Evolutionary conservation across 2,329 filamentous ascomycete genomes (phyloP).

Genomic region (Ophiostoma novo-ulmi): DNA sequence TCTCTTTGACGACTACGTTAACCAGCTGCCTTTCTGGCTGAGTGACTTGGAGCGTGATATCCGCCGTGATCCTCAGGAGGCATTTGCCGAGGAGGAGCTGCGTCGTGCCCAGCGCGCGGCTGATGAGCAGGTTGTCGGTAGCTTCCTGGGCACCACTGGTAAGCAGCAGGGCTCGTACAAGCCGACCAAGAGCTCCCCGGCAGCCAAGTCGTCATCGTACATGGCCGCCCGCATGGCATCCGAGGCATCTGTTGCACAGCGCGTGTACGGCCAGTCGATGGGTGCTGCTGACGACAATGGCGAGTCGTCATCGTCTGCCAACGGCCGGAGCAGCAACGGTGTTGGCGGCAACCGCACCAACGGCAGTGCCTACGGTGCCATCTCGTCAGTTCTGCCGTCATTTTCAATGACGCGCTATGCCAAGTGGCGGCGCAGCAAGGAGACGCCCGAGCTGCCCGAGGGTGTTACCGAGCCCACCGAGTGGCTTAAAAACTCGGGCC

Average conservation of each 20-base stretch:
- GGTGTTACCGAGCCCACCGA: conserved; percentile 79
- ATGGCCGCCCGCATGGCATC: conserved; percentile 49
- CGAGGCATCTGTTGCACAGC: conserved; percentile 24
- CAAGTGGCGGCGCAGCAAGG: conserved; percentile 47
- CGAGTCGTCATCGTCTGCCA: conserved; percentile 20
- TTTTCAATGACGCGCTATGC: conserved; percentile 79
- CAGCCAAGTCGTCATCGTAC: conserved; percentile 55
- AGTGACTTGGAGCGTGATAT: conserved; percentile 90
- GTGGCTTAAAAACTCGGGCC: conserved; percentile 93
- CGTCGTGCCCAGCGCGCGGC: conserved; percentile 74
- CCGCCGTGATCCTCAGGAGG: conserved; percentile 81
- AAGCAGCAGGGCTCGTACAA: conserved; percentile 49
- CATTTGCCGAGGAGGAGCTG: conserved; percentile 88
- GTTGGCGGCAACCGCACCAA: conserved; percentile 18
- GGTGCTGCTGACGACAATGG: not conserved
- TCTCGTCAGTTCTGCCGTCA: conserved; percentile 71
- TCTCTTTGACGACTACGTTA: conserved; percentile 93
- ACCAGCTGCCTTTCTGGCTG: conserved; percentile 94
- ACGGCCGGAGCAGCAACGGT: conserved; percentile 23
- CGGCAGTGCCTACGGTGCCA: conserved; percentile 44
- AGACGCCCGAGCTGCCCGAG: conserved; percentile 59
- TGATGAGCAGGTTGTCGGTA: conserved; percentile 84
- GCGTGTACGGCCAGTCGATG: conserved; percentile 9
- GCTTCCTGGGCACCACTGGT: conserved; percentile 61
- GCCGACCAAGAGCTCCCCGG: conserved; percentile 59